These are phyloP conservation scores for Calonectria ilicicola DNA, from an alignment of 2,329 filamentous ascomycete genomes.

Conservation along the genomic window DNA sequence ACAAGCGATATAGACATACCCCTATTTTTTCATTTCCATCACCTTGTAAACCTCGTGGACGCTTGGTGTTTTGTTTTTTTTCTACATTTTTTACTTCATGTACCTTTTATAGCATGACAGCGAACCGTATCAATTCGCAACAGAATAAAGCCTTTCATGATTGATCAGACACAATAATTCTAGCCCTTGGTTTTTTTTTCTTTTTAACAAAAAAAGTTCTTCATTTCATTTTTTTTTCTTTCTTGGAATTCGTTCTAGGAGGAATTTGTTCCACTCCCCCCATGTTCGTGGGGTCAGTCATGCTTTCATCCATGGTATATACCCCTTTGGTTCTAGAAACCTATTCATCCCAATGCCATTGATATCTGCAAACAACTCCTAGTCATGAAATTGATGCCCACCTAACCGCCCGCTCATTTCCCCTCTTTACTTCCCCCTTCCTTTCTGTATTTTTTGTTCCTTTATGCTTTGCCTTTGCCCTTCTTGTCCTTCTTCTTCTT, in stretches of 20 bases:
- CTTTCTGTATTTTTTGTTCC: background rate
- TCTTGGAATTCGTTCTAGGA: background rate
- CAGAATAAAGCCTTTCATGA: slow-evolving; percentile 9
- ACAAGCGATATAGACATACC: slow-evolving; percentile 37
- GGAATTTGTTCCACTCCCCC: background rate
- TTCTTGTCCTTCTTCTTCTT: slow-evolving; percentile 64
- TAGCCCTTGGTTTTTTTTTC: background rate
- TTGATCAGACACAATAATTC: background rate
- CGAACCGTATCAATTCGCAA: background rate
- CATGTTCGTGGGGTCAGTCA: background rate
- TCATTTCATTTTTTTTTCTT: background rate
- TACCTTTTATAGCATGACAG: slow-evolving; percentile 19
- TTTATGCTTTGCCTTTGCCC: slow-evolving; percentile 53
- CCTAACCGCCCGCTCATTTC: no score
- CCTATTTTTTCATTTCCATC: slow-evolving; percentile 28
- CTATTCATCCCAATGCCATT: background rate
- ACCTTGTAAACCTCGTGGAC: background rate
- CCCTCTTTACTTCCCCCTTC: background rate
- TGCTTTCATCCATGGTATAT: slow-evolving; percentile 2
- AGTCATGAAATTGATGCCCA: background rate
- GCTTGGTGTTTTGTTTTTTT: slow-evolving; percentile 22
- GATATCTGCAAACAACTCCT: background rate
- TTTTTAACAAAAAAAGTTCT: no score
- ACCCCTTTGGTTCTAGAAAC: background rate
- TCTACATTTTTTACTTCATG: slow-evolving; percentile 13